Conservation (phyloP, 2,329 filamentous ascomycete genomes). For the Domatiomyces catenatus region DNA sequence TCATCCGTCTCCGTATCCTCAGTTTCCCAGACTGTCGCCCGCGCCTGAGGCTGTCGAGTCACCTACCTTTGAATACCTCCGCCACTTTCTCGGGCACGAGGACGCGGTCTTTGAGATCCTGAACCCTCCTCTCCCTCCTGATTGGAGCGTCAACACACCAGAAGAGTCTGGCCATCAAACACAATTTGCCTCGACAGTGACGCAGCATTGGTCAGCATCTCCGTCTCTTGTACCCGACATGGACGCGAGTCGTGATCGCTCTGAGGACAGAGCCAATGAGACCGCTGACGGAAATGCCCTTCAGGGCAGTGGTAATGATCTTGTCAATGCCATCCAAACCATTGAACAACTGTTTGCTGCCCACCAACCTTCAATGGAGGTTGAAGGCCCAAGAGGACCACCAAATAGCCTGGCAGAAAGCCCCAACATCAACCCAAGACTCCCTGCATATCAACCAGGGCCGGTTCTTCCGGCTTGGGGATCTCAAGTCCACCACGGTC, state of each 20-base stretch:
- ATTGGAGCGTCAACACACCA: background rate
- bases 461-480: background rate
- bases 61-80: background rate
- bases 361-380: background rate
- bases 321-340: background rate
- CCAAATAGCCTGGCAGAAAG: background rate
- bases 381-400: background rate
- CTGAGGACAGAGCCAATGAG: background rate
- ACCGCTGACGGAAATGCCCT: background rate
- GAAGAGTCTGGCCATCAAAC: background rate
- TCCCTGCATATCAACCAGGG: no score
- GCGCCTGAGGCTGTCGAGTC: background rate
- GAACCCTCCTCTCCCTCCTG: conserved; percentile 14
- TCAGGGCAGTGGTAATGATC: background rate
- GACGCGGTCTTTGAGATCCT: conserved; percentile 7
- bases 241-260: background rate
- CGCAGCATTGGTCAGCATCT: background rate
- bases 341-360: background rate
- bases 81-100: background rate
- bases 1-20: background rate
- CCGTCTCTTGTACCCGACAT: background rate
- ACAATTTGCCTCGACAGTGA: background rate
- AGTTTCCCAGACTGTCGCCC: background rate
- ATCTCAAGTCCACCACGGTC: background rate
- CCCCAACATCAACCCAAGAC: background rate